These are phyloP conservation scores for Fomitopsis betulina DNA, from an alignment of 1,284 basidiomycete species.

Conservation along the genomic window DNA sequence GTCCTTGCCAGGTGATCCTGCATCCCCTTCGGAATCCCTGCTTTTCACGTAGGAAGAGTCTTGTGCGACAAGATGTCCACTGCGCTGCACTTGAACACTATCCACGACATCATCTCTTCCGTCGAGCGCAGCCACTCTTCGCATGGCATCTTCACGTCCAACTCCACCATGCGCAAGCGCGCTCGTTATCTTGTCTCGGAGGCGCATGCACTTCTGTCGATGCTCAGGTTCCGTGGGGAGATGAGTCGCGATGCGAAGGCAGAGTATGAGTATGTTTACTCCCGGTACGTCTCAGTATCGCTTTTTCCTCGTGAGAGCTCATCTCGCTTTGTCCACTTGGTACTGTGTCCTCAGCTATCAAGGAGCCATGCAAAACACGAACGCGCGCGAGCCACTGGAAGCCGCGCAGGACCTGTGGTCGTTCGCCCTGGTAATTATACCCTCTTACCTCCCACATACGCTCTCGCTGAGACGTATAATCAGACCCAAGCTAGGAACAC, in stretches of 20 bases:
- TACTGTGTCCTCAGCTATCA: not conserved
- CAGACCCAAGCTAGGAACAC: not conserved
- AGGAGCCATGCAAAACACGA: not conserved
- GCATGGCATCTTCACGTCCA: not conserved
- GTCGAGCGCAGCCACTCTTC: not conserved
- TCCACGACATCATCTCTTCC: not conserved
- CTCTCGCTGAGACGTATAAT: no score
- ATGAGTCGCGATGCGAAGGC: not conserved
- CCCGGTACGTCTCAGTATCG: not conserved
- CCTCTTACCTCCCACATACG: not conserved
- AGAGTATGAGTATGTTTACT: not conserved
- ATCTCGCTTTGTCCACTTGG: no score
- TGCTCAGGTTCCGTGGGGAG: not conserved
- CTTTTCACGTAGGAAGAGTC: not conserved
- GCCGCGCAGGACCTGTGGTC: not conserved
- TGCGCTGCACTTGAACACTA: not conserved
- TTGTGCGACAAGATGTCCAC: not conserved
- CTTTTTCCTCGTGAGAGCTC: not conserved
- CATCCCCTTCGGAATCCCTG: not conserved
- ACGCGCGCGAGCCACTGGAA: not conserved
- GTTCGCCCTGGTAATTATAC: not conserved
- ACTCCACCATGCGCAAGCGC: not conserved
- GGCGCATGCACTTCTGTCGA: not conserved
- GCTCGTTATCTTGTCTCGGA: not conserved
- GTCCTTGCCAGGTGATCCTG: not conserved